Base-by-base conservation (phyloP, 1,284 basidiomycete species). In the Cryptococcus sp. region DNA sequence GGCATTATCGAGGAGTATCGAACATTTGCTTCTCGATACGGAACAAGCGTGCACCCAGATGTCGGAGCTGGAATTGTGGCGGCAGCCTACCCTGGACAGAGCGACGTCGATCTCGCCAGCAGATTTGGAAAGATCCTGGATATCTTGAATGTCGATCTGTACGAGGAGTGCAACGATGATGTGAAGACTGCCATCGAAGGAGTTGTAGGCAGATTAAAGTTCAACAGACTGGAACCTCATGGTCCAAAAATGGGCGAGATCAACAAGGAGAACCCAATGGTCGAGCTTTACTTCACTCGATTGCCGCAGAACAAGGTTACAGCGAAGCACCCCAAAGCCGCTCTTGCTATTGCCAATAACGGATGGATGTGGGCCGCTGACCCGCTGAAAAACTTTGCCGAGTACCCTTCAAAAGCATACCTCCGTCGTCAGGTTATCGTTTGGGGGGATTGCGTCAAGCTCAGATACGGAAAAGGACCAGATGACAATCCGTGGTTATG, bases 331-430 rank as follows among this genome's bases (percentile, higher is more conserved):
- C 85, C 92, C 56, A 84, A 87, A 2, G 72, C 81, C 23, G 80
- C 83, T 7, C 88, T 93, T 67, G 86, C 89, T 0, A 79, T 97
- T 34, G 95, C 95, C 4, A 97, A 98, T 78, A 98, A 98, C 68
- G 95, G 95, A 5, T 98, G 95, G 95, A 95, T 98, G 66, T 98
- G 95, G 95, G 82, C 88, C 57, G 94, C 95, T 2, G 87, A 98
- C 73, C 95, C 95, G 0, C 82, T 98, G 23, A 82, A 86, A 62
- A 96, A 98, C 79, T 98, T 98, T 78, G 95, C 94, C 7, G 83
- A 90, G n/a, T 84, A 84, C 49, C 88, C 89, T 1, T 98, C 94
- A n/a, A 95, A 95, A 73, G 89, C 93, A 1, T 98, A 98, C 74
- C 82, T 98, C 48, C 86, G 92, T 34, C 87, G 95, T 51, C 91